Evolutionary conservation across 2,329 filamentous ascomycete genomes (phyloP), one percentile per base, ranked within the genome.

Genomic region (Penicillium sp.): DNA sequence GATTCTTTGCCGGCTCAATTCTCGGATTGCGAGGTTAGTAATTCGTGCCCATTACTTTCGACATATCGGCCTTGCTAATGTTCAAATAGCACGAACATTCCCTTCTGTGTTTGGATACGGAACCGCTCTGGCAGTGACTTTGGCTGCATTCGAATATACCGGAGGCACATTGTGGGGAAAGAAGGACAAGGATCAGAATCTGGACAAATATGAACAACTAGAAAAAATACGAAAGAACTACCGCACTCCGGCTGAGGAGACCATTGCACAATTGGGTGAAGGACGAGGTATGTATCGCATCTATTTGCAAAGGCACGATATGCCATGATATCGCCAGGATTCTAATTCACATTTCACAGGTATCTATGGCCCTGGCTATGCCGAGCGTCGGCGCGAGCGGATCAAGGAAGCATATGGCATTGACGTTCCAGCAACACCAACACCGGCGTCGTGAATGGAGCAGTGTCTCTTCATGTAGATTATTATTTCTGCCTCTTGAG

Each of bases 341-440:
- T 30, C 53, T 60, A 38, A 61, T 40, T 38, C 5, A 20, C 24
- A 16, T 24, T 23, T 45, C 12, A 7, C 64, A 96, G 91, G 89
- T 55, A 90, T 96, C 66, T 82, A 87, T 64, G 88, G 83, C 42
- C 86, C 89, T 16, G 90, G 90, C 52, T 96, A 94, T 70, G 88
- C 90, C 65, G 90, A 96, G 79, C 82, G 92, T 73, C 86, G 92
- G 73, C 84, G 85, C 63, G 81, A 91, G 77, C 83, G 90, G 65
- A 82, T 97, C 73, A 87, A 90, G 82, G 87, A 91, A 75, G 90
- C 86, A 74, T 96, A 96, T 68, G 91, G 91, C 58, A 84, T 95
- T 68, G 91, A 96, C 63, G 86, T 96, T 68, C 83, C 87, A 68
- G 82, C 85, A 55, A 83, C 87, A 60, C 68, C 68, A 55, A 66